phyloP scores from a whole-genome alignment of 768 basidiomycete species.

The Boletus sp. region DNA sequence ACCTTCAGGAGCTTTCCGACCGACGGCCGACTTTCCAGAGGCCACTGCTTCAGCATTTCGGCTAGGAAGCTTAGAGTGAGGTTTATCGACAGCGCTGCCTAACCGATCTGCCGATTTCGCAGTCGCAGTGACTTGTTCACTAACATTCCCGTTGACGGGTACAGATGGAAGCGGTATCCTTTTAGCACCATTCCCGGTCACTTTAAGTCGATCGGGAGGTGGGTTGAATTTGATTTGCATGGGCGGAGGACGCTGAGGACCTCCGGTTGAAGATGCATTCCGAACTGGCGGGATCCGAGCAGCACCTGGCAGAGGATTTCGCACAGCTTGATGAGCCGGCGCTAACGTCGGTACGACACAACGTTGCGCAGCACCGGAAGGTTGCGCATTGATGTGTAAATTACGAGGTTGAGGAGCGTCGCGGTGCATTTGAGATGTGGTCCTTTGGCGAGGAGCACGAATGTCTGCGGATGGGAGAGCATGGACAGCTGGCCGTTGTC shows the following conservation, averaged over 20 bases:
- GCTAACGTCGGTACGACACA: conserved; percentile 13
- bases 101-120: background rate
- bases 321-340: conserved; percentile 8
- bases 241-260: conserved; percentile 28
- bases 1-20: conserved; percentile 10
- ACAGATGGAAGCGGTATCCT: conserved; percentile 31
- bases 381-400: conserved; percentile 15
- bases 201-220: conserved; percentile 24
- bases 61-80: conserved; percentile 10
- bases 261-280: conserved; percentile 8
- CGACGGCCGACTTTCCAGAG: conserved; percentile 1
- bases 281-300: conserved; percentile 2
- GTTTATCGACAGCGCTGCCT: background rate
- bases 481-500: conserved; percentile 8
- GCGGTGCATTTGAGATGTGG: conserved; percentile 18
- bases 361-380: conserved; percentile 20
- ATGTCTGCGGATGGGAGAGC: background rate
- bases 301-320: conserved; percentile 3
- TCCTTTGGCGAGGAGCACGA: conserved; percentile 18
- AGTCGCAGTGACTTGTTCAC: conserved; percentile 2
- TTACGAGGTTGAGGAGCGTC: conserved; percentile 14
- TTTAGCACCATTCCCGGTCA: conserved; percentile 31
- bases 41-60: conserved; percentile 1
- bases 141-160: background rate
- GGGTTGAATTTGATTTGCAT: conserved; percentile 22